Base-by-base conservation (phyloP, 805 yeast species). In the Ogataea chonburiensis region DNA sequence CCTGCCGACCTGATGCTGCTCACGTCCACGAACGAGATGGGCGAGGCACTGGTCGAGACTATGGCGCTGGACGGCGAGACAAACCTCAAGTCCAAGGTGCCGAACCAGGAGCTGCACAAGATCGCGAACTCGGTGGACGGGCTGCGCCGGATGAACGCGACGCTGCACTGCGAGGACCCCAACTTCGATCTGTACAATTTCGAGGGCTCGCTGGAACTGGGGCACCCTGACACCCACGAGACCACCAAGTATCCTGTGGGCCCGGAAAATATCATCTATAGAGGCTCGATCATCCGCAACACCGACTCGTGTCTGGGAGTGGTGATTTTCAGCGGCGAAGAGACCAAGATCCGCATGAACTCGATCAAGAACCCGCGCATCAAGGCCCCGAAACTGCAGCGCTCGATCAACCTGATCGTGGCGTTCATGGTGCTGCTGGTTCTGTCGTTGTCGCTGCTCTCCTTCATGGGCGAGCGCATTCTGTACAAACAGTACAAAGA, bases 21-120 rank as follows among this genome's bases (percentile, higher is more conserved):
- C 26, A 73, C 89, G 1, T 77, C 87, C 3, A 76, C 78, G 24
- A 73, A 72, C 44, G 88, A 82, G 24, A 75, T 79, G 39, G 71
- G 73, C 23, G 75, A 71, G 36, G 75, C 86, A 1, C 86, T 77
- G 46, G 79, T 89, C 13, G 99, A 93, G 59, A 93, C 99, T 1
- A 88, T 91, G 91, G 98, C 96, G 1, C 68, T 93, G 31, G 98
- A 93, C 61, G 99, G 99, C 33, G 98, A 93, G 60, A 93, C 98
- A 0, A 91, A 88, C 55, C 67, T 93, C 43, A 93, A 93, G 58
- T 71, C 85, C 6, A 79, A 77, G 49, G 63, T 66, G 13, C 85
- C 96, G 0, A 83, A 81, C 43, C 67, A 72, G 2, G 85, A 79
- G 42, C 48, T 91, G 2, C 70, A 79, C 25, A 71, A 73, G 11